Conservation (phyloP, 805 yeast genomes). For the Candida krabiensis region DNA sequence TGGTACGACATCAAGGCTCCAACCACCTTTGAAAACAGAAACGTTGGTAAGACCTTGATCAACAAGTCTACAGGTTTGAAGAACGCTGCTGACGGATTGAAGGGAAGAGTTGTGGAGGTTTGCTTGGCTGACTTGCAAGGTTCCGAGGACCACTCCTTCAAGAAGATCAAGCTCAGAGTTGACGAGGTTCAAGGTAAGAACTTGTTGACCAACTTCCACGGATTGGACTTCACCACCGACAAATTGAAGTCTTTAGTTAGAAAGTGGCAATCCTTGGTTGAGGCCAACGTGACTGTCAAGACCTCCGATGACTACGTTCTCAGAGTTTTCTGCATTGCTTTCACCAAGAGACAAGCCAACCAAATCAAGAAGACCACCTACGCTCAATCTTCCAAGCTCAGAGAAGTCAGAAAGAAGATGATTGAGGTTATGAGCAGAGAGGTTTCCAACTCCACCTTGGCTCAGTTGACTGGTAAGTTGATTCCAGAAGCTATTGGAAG, state of each 20-base stretch:
- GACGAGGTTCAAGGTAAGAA: slow-evolving; percentile 99
- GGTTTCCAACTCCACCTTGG: slow-evolving; percentile 90
- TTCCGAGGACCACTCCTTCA: slow-evolving; percentile 97
- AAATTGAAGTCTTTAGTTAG: slow-evolving; percentile 96
- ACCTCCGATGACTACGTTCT: slow-evolving; percentile 96
- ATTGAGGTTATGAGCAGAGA: slow-evolving; percentile 94
- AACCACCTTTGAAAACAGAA: slow-evolving; percentile 97
- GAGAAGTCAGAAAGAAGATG: slow-evolving; percentile 97
- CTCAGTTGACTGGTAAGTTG: slow-evolving; percentile 95
- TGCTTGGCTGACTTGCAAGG: slow-evolving; percentile 97
- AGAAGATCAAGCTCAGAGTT: slow-evolving; percentile 96
- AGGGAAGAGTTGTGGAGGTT: slow-evolving; percentile 96
- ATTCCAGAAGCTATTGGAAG: slow-evolving; percentile 99
- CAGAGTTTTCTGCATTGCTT: slow-evolving; percentile 95
- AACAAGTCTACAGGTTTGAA: slow-evolving; percentile 98
- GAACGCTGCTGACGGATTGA: slow-evolving; percentile 96
- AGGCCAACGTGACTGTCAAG: slow-evolving; percentile 97
- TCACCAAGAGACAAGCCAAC: slow-evolving; percentile 97
- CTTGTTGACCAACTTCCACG: slow-evolving; percentile 99
- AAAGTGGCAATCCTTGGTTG: slow-evolving; percentile 98
- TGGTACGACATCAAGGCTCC: slow-evolving; percentile 99
- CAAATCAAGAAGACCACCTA: slow-evolving; percentile 97
- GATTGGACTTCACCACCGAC: slow-evolving; percentile 96
- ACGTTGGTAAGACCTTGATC: slow-evolving; percentile 97
- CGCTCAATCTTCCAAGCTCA: slow-evolving; percentile 96